A percentile compares a stretch with the other conserved stretches of the same genome.
Evolutionary conservation across 306 rosid species (phyloP).

Genomic region (Quercus glauca): DNA sequence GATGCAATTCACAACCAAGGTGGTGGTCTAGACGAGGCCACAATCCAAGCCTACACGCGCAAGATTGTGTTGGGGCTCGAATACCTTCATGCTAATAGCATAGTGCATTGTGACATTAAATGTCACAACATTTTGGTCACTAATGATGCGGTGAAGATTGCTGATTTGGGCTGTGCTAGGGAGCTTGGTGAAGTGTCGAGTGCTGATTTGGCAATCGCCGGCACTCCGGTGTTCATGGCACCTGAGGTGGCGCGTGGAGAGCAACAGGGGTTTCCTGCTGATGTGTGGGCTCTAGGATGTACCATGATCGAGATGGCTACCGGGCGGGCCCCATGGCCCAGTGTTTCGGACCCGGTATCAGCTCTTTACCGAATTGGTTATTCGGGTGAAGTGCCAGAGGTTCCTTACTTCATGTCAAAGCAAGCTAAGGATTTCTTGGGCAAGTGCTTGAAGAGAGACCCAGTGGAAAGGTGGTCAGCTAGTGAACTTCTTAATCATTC

Average conservation of each 20-base stretch:
- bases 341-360: slow-evolving; percentile 49
- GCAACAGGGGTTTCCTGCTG: slow-evolving; percentile 70
- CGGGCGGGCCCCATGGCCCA: slow-evolving; percentile 60
- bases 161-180: slow-evolving; percentile 84
- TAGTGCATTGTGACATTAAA: slow-evolving; percentile 91
- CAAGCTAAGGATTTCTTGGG: slow-evolving; percentile 70
- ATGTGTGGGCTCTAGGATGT: slow-evolving; percentile 93
- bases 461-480: slow-evolving; percentile 67
- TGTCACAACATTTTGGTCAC: slow-evolving; percentile 60
- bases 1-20: slow-evolving; percentile 37
- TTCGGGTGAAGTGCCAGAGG: slow-evolving; percentile 55
- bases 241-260: slow-evolving; percentile 98
- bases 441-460: slow-evolving; percentile 60
- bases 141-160: slow-evolving; percentile 56
- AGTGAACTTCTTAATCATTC: slow-evolving; percentile 61
- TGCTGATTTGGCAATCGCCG: slow-evolving; percentile 29
- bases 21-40: slow-evolving; percentile 44
- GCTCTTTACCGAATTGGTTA: slow-evolving; percentile 60
- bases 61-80: slow-evolving; percentile 55
- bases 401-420: slow-evolving; percentile 52
- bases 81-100: slow-evolving; percentile 60
- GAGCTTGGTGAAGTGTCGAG: slow-evolving; percentile 2
- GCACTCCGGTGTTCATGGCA: slow-evolving; percentile 85
- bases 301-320: slow-evolving; percentile 79
- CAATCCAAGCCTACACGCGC: slow-evolving; percentile 39